Base-by-base conservation (phyloP, 352 stramenopile genomes). In the Globisporangium alternatum region DNA sequence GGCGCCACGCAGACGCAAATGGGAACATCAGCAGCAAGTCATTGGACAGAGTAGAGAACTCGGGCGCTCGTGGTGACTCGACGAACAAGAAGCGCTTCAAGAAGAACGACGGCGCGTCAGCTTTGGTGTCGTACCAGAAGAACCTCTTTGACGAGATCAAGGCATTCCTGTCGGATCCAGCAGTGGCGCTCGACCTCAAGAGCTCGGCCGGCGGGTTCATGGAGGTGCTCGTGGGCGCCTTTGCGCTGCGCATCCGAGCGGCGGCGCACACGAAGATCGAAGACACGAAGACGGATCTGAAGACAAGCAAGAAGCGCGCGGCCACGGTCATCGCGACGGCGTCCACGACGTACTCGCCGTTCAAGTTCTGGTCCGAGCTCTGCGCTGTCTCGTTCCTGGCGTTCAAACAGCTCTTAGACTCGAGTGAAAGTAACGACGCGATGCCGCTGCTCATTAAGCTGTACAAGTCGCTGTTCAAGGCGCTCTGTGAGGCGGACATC, bases 361-460 rank as follows among this genome's bases (percentile, higher is more conserved):
- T 96, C 70, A 89, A 90, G 58, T 96, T 96, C 57, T 96, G 88
- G 88, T 83, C 84, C 3, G 88, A 96, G 56, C 70, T 93, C 19
- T 92, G 77, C 33, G 88, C 79, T 0, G 80, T 94, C 17, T 70
- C 71, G 0, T 88, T 80, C 54, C 62, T 66, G 25, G 72, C 79
- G 33, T 84, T 76, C 44, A 55, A 91, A 28, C 22, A 67, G 25
- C 37, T 64, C 21, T 21, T 4, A 1, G 28, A 54, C 19, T 31
- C 51, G 0, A 59, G 28, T 25, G 48, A 64, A 9, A 44, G 21
- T 0, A 59, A 47, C 3, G 48, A 56, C 6, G 59, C 60, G 13
- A 45, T 87, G 9, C 45, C 65, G 2, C 66, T 89, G 45, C 56
- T 91, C 3, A 69, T 89, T 5, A 67, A 60, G 1, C 45, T 93